Conservation (phyloP, 179 eudicot species). For the Amaranthus tricolor region DNA sequence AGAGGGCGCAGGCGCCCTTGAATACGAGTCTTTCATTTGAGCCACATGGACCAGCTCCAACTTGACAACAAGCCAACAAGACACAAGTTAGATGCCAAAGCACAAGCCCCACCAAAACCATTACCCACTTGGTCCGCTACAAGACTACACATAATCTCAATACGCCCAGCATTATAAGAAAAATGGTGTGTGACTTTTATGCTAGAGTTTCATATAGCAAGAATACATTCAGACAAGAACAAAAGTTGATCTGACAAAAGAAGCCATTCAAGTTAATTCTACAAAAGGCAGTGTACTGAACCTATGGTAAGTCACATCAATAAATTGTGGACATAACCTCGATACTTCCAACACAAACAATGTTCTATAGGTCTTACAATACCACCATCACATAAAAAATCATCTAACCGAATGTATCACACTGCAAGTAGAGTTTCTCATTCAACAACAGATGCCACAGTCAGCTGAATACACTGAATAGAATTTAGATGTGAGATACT, state of each 20-base stretch:
- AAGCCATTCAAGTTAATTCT: not conserved
- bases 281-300: not conserved
- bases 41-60: not conserved
- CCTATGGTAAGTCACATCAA: not conserved
- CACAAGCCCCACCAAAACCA: not conserved
- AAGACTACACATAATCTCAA: not conserved
- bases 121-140: not conserved
- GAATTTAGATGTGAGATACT: slow-evolving; percentile 39
- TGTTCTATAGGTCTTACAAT: slow-evolving; percentile 10
- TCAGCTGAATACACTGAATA: not conserved
- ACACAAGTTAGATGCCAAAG: not conserved
- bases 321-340: not conserved
- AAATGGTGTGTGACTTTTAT: not conserved
- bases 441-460: slow-evolving; percentile 9
- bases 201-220: not conserved
- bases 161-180: not conserved
- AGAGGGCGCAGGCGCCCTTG: no score
- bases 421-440: slow-evolving; percentile 8
- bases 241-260: not conserved
- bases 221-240: not conserved
- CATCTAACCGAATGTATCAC: slow-evolving; percentile 3
- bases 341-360: not conserved
- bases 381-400: slow-evolving; percentile 7
- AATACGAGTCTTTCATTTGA: not conserved
- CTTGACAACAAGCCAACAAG: not conserved